phyloP scores from a whole-genome alignment of 202 grass and related monocot genomes.

The Setaria italica region DNA sequence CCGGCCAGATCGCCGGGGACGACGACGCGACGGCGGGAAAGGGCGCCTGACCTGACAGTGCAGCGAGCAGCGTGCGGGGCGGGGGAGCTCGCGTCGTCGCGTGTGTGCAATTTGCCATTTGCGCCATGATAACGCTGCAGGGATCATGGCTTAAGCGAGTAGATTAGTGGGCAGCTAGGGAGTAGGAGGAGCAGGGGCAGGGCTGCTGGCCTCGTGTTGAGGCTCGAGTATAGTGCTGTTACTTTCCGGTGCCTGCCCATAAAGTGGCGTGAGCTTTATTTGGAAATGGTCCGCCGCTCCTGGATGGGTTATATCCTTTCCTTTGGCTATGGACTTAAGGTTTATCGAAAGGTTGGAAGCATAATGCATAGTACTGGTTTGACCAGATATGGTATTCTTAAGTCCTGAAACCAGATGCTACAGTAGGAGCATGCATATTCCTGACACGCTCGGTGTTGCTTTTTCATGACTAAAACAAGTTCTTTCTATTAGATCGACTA shows the following conservation, averaged over 20 bases:
- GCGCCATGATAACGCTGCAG: slow-evolving; percentile 10
- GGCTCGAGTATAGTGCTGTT: slow-evolving; percentile 1
- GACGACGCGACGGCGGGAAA: too few species aligned
- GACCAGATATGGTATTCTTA: not conserved
- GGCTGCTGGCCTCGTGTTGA: not conserved
- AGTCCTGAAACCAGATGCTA: not conserved
- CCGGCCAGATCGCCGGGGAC: too few species aligned
- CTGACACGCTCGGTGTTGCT: too few species aligned
- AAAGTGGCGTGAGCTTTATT: slow-evolving; percentile 41
- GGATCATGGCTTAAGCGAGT: slow-evolving; percentile 39
- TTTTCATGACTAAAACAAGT: too few species aligned
- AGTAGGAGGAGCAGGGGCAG: not conserved
- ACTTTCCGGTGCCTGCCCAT: slow-evolving; percentile 26
- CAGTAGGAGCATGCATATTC: too few species aligned
- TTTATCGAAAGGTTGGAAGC: not conserved
- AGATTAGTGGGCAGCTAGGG: not conserved
- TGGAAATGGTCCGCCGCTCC: not conserved
- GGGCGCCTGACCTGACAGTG: too few species aligned
- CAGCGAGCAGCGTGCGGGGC: too few species aligned
- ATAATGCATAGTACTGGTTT: not conserved
- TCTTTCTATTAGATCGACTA: too few species aligned
- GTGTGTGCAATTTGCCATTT: not conserved
- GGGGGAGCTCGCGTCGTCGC: too few species aligned
- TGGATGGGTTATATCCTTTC: not conserved
- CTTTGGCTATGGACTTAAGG: not conserved